Evolutionary conservation across 1,284 basidiomycete species (phyloP).

Genomic region (Trichosporon faecale): DNA sequence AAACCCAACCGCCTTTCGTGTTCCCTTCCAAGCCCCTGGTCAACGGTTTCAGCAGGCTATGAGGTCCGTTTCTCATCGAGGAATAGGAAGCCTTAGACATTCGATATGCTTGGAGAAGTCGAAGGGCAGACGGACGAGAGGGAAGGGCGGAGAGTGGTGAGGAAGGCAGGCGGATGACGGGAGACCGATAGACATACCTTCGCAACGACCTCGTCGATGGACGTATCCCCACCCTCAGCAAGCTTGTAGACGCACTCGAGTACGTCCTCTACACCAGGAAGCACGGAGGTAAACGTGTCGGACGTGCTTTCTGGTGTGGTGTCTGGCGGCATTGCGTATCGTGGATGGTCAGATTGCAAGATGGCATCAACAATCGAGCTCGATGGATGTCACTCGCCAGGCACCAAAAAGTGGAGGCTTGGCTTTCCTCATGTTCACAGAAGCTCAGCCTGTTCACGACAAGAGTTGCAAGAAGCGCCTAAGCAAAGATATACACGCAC

Average conservation of each 20-base stretch:
- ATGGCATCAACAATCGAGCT: too few species aligned
- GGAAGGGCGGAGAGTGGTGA: neutral
- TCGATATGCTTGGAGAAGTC: too few species aligned
- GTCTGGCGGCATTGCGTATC: neutral
- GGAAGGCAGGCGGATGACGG: neutral
- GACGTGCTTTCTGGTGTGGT: neutral
- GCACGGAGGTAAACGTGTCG: slow-evolving; percentile 21
- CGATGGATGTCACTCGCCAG: neutral
- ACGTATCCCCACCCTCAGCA: slow-evolving; percentile 12
- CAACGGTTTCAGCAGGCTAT: too few species aligned
- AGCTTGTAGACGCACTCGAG: slow-evolving; percentile 19
- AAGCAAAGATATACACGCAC: too few species aligned
- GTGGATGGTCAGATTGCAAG: neutral
- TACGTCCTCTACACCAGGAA: slow-evolving; percentile 21
- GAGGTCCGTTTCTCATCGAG: too few species aligned
- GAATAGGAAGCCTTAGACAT: too few species aligned
- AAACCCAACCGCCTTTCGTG: too few species aligned
- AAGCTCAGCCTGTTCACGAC: too few species aligned
- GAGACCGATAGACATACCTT: slow-evolving; percentile 13
- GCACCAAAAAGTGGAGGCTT: slow-evolving; percentile 4
- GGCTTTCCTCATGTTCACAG: neutral
- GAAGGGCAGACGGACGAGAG: too few species aligned
- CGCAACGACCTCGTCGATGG: slow-evolving; percentile 13
- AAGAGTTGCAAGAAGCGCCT: too few species aligned
- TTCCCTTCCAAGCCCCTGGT: too few species aligned